Evolutionary conservation across 2,329 filamentous ascomycete genomes (phyloP), one percentile per base, ranked within the genome.

Genomic region (Microdochium paspali): DNA sequence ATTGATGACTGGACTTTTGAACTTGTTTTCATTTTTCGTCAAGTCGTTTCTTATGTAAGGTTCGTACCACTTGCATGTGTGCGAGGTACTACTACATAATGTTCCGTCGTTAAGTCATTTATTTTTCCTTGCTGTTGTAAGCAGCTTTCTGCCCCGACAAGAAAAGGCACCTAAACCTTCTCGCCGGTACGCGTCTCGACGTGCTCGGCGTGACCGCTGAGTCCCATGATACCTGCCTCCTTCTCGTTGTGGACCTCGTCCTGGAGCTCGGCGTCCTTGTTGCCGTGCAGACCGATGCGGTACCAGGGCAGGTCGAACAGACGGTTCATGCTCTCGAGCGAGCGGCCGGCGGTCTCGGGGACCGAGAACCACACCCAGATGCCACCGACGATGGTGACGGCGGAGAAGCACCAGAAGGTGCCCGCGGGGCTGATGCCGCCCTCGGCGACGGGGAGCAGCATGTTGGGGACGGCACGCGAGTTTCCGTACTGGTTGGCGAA

Each of bases 401-500:
- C 78, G 0, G 77, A 73, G 63, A 90, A 90, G 67, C 83, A 86
- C 76, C 84, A 83, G 69, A 90, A 90, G 0, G 86, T 90, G 0
- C 87, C 87, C 50, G 74, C 35, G 31, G 73, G 71, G 12, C 63
- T 70, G 50, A 80, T 73, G 1, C 76, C 76, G 2, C 74, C 74
- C 1, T 68, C 28, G 1, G 50, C 18, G 0, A 51, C 50, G 0
- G 66, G 53, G 1, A 90, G 70, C 42, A 90, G 76, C 84, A 90
- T 87, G 53, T 80, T 78, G 1, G 85, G 86, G 0, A 89, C 82
- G 0, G 86, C 84, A 30, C 86, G 82, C 1, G 80, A 76, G 67
- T 87, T 89, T 24, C 85, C 86, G 60, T 87, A 90, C 64, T 89
- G 84, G 63, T 87, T 87, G 50, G 77, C 82, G 59, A 90, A 90